These are phyloP conservation scores for Podaxis sp. DNA, from an alignment of 768 basidiomycete species.

Conservation along the genomic window DNA sequence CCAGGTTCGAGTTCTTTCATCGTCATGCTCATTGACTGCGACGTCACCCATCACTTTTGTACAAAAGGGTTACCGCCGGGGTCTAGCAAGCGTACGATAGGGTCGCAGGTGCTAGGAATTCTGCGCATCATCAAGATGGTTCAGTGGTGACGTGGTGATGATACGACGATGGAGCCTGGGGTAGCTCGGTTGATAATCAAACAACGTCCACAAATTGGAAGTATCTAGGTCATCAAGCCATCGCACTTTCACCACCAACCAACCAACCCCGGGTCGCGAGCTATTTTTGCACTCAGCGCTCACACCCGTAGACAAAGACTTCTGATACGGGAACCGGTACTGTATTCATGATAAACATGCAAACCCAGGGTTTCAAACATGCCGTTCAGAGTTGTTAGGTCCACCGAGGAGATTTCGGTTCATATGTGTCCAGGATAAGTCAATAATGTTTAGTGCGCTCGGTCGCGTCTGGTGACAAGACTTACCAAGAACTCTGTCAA, in stretches of 20 bases:
- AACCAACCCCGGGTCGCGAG: not conserved
- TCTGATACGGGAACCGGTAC: not conserved
- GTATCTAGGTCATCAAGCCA: not conserved
- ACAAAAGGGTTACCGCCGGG: not conserved
- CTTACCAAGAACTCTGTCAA: too few relatives aligned
- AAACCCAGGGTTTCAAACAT: not conserved
- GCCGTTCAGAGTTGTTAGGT: not conserved
- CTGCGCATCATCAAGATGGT: not conserved
- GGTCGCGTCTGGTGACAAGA: not conserved
- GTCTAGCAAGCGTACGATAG: not conserved
- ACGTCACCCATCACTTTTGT: not conserved
- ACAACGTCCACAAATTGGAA: not conserved
- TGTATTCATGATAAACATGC: not conserved
- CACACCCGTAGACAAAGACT: not conserved
- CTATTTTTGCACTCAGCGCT: not conserved
- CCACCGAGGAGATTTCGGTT: slow-evolving; percentile 14
- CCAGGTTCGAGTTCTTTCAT: not conserved
- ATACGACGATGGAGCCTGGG: not conserved
- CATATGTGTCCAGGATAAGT: not conserved
- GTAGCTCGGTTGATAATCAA: not conserved
- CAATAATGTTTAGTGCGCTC: not conserved
- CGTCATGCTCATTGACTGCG: not conserved
- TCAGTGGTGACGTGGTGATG: not conserved
- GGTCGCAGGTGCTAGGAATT: not conserved
- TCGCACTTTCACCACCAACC: not conserved